Percentiles rank a stretch among this genome's conserved stretches.
Conservation (phyloP, 495 filamentous ascomycete genomes). For the Penicillium tannophilum region DNA sequence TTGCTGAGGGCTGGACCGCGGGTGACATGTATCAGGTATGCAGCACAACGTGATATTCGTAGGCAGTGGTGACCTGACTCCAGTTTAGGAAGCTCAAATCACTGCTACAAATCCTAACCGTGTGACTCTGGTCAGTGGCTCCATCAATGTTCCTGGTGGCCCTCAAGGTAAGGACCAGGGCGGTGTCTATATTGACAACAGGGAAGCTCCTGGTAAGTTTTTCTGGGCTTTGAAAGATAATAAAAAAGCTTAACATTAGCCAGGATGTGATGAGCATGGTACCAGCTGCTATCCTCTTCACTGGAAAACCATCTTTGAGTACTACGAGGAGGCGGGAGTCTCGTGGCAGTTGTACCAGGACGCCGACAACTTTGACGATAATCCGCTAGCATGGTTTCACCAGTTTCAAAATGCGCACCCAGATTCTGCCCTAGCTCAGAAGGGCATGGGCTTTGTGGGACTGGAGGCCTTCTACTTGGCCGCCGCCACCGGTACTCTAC, state of each 20-base stretch:
- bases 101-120: constrained; percentile 58
- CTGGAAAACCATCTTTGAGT: constrained; percentile 57
- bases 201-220: constrained; percentile 42
- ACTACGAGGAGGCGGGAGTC: constrained; percentile 54
- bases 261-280: constrained; percentile 43
- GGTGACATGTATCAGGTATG: constrained; percentile 58
- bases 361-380: constrained; percentile 58
- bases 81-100: constrained; percentile 49
- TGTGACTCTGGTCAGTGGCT: constrained; percentile 54
- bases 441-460: constrained; percentile 46
- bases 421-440: constrained; percentile 40
- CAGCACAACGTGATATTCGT: too few species aligned
- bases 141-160: constrained; percentile 53
- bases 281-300: constrained; percentile 57
- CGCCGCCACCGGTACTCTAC: constrained; percentile 54
- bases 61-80: constrained; percentile 3
- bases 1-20: constrained; percentile 56
- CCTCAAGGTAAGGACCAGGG: constrained; percentile 47
- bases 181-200: constrained; percentile 59
- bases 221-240: too few species aligned
- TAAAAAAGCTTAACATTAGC: too few species aligned
- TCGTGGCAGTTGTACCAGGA: constrained; percentile 59
- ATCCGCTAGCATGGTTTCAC: constrained; percentile 55
- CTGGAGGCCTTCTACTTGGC: constrained; percentile 53
- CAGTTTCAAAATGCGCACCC: constrained; percentile 50